A percentile compares a stretch with the other conserved stretches of the same genome.
phyloP scores from a whole-genome alignment of 2,329 filamentous ascomycete genomes.

The Sphaerulina vaccinii region DNA sequence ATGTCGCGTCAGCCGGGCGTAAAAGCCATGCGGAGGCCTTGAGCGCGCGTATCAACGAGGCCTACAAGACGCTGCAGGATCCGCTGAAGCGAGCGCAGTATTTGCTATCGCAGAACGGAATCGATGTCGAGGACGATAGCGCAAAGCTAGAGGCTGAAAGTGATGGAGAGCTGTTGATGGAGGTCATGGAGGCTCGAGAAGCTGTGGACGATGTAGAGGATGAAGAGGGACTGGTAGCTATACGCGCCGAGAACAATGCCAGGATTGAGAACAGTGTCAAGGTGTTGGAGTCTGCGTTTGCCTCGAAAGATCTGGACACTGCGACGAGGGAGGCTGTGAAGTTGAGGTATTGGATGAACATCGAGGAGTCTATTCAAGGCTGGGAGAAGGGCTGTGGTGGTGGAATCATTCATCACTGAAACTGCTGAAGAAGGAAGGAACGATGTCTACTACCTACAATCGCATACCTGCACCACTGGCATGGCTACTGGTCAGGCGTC shows the following conservation, averaged over 20 bases:
- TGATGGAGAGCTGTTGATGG: constrained; percentile 68
- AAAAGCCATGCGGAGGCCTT: constrained; percentile 68
- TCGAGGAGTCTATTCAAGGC: constrained; percentile 72
- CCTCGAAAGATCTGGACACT: constrained; percentile 60
- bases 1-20: constrained; percentile 54
- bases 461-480: no score
- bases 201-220: constrained; percentile 57
- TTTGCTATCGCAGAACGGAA: constrained; percentile 64
- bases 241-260: constrained; percentile 66
- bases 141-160: constrained; percentile 52
- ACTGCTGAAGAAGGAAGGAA: not conserved
- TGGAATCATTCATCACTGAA: constrained; percentile 33
- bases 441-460: no score
- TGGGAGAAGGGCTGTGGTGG: constrained; percentile 75
- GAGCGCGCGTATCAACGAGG: constrained; percentile 85
- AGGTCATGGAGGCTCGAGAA: constrained; percentile 71
- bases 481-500: no score
- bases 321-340: constrained; percentile 72
- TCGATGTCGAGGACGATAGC: constrained; percentile 79
- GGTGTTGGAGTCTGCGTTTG: constrained; percentile 64
- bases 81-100: constrained; percentile 87
- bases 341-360: constrained; percentile 87
- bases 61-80: constrained; percentile 78
- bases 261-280: constrained; percentile 65
- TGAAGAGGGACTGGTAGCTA: constrained; percentile 61